A percentile compares a stretch with the other conserved stretches of the same genome.
phyloP scores from a whole-genome alignment of 768 basidiomycete genomes.

The Austroboletus eburneus region DNA sequence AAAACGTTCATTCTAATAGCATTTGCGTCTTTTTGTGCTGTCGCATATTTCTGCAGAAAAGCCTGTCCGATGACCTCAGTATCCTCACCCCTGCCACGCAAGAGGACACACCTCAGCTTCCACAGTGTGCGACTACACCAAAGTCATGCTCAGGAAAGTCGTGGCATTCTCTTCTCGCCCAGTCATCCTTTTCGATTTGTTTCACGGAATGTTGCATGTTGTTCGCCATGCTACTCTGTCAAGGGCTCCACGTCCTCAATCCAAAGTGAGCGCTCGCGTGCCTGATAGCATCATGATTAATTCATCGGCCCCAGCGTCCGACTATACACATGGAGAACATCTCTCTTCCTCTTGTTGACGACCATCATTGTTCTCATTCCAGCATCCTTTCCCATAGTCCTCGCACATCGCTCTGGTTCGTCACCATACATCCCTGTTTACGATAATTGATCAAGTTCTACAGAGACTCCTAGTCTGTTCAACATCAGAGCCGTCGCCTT shows the following conservation, averaged over 20 bases:
- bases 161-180: conserved; percentile 54
- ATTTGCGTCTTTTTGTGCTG: conserved; percentile 51
- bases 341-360: conserved; percentile 55
- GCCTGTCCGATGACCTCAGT: conserved; percentile 58
- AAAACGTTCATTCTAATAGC: conserved; percentile 32
- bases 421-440: neutral
- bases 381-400: conserved; percentile 54
- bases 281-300: conserved; percentile 2
- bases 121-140: conserved; percentile 20
- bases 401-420: conserved; percentile 40
- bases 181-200: conserved; percentile 60
- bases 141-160: conserved; percentile 22
- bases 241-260: conserved; percentile 53
- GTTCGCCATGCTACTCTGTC: conserved; percentile 70
- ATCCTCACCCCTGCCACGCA: conserved; percentile 37
- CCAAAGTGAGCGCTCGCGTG: conserved; percentile 42
- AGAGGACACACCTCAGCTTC: conserved; percentile 16
- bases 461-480: conserved; percentile 26
- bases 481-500: conserved; percentile 18
- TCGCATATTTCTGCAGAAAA: conserved; percentile 52
- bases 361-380: conserved; percentile 67
- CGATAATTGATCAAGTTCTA: neutral
- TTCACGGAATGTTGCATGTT: conserved; percentile 74
- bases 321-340: conserved; percentile 63
- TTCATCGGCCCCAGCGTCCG: conserved; percentile 43